Evolutionary conservation across 768 basidiomycete genomes (phyloP).

Genomic region (Mycena galopus): DNA sequence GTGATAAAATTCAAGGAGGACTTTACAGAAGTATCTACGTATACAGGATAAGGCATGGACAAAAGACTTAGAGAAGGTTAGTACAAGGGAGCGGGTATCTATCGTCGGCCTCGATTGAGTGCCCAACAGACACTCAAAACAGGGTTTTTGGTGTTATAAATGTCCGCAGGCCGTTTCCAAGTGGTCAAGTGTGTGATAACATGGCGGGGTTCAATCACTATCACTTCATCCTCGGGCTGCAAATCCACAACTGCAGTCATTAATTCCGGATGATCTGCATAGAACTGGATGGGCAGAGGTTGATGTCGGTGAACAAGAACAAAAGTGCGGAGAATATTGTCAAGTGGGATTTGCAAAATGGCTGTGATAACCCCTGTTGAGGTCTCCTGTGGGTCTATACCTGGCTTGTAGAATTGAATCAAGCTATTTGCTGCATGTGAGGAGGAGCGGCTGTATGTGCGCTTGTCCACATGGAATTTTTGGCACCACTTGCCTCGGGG

Average conservation of each 20-base stretch:
- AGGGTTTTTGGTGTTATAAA: neutral
- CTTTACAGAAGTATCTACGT: too few species aligned
- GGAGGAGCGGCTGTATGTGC: constrained; percentile 18
- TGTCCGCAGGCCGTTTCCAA: constrained; percentile 4
- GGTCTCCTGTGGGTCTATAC: neutral
- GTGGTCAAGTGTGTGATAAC: constrained; percentile 21
- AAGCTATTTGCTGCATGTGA: constrained; percentile 4
- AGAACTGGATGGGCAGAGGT: constrained; percentile 5
- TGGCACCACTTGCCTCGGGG: constrained; percentile 13
- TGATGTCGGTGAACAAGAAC: constrained; percentile 5
- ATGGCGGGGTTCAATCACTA: constrained; percentile 21
- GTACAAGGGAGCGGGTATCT: neutral
- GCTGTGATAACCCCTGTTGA: constrained; percentile 19
- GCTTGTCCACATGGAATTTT: constrained; percentile 22
- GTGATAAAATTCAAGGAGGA: too few species aligned
- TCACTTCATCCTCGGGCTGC: neutral
- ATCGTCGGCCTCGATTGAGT: constrained; percentile 26
- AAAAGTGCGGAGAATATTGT: constrained; percentile 21
- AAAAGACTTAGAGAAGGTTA: neutral
- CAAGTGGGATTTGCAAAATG: constrained; percentile 14
- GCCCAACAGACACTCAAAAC: constrained; percentile 27
- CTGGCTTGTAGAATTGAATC: constrained; percentile 27
- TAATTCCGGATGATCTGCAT: constrained; percentile 15
- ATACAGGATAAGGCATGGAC: too few species aligned
- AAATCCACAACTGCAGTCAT: neutral